Percentiles rank a stretch among this genome's conserved stretches.
These are phyloP conservation scores for Trichoderma hamatum DNA, from an alignment of 2,329 filamentous ascomycete species.

Conservation along the genomic window DNA sequence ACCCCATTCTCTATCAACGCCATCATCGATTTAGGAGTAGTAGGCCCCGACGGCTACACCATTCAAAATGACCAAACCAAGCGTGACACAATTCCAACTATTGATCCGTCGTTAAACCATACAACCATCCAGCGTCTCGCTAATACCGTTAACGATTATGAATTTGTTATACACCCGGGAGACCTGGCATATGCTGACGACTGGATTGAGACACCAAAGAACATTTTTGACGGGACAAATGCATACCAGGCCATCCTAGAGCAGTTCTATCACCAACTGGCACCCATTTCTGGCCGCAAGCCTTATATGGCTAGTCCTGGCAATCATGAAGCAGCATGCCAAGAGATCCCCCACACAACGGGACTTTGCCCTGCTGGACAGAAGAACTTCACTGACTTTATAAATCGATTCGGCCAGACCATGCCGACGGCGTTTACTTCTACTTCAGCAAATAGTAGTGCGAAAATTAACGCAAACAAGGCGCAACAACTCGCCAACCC, in stretches of 20 bases:
- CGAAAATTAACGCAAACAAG: constrained; percentile 49
- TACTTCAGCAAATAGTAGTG: constrained; percentile 46
- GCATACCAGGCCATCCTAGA: constrained; percentile 61
- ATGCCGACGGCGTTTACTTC: constrained; percentile 55
- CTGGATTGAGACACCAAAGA: constrained; percentile 53
- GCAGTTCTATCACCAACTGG: constrained; percentile 51
- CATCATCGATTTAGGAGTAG: constrained; percentile 56
- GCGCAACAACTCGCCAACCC: constrained; percentile 42
- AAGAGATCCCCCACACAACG: constrained; percentile 45
- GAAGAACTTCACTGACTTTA: constrained; percentile 63
- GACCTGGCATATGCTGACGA: constrained; percentile 64
- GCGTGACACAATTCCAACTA: constrained; percentile 50
- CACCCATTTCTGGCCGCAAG: constrained; percentile 54
- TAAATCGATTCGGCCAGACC: constrained; percentile 53
- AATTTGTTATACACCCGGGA: constrained; percentile 57
- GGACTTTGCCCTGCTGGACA: constrained; percentile 54
- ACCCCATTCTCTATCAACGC: constrained; percentile 56
- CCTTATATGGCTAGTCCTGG: constrained; percentile 51
- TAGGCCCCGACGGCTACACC: constrained; percentile 40
- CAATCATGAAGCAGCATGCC: constrained; percentile 62
- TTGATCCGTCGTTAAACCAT: constrained; percentile 58
- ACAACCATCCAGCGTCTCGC: constrained; percentile 61
- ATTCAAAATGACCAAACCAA: constrained; percentile 48
- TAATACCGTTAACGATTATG: constrained; percentile 56
- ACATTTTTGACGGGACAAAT: constrained; percentile 51